phyloP scores from a whole-genome alignment of 2,329 filamentous ascomycete genomes.

The Metarhizium rileyi region DNA sequence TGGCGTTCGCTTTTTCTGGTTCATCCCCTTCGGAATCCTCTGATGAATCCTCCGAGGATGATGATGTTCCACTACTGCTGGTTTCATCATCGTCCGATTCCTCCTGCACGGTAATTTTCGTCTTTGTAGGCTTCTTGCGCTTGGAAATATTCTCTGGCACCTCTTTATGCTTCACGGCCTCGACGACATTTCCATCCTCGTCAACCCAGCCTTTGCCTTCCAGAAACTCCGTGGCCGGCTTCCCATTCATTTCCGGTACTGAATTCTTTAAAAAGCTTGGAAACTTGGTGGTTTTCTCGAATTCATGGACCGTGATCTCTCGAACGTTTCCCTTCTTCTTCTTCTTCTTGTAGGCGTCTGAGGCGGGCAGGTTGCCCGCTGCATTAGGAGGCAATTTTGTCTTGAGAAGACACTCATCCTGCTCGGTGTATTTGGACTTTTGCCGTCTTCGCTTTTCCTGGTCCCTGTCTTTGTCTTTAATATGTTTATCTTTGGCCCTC shows the following conservation, averaged over 20 bases:
- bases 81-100: slow-evolving; percentile 23
- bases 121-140: slow-evolving; percentile 14
- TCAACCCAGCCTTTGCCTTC: slow-evolving; percentile 88
- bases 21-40: slow-evolving; percentile 23
- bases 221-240: slow-evolving; percentile 51
- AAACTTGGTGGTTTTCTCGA: slow-evolving; percentile 73
- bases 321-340: slow-evolving; percentile 38
- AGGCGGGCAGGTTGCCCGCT: slow-evolving; percentile 31
- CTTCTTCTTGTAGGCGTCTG: slow-evolving; percentile 38
- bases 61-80: slow-evolving; percentile 30
- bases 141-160: slow-evolving; percentile 10
- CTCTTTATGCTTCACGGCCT: slow-evolving; percentile 37
- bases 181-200: slow-evolving; percentile 64
- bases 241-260: slow-evolving; percentile 20
- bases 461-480: slow-evolving; percentile 37
- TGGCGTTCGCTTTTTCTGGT: slow-evolving; percentile 8
- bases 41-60: slow-evolving; percentile 19
- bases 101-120: slow-evolving; percentile 11
- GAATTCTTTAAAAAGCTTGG: slow-evolving; percentile 66
- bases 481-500: slow-evolving; percentile 36
- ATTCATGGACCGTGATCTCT: slow-evolving; percentile 75
- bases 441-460: slow-evolving; percentile 46
- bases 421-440: slow-evolving; percentile 72
- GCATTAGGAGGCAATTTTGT: slow-evolving; percentile 52
- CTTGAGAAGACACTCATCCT: slow-evolving; percentile 76